These are phyloP conservation scores for Cicer bijugum DNA, from an alignment of 306 rosid species.

Conservation along the genomic window DNA sequence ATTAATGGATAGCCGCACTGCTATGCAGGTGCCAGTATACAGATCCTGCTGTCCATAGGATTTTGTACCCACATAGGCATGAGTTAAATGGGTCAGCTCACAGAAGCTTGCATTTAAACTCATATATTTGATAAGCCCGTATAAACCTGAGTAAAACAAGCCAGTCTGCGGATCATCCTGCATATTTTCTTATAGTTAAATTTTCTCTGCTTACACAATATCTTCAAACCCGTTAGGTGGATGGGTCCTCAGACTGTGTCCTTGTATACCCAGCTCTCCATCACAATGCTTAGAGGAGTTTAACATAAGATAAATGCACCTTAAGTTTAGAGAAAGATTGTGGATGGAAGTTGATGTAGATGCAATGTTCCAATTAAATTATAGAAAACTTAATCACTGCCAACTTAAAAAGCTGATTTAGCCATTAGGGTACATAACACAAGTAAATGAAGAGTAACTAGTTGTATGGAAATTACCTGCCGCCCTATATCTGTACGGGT, in stretches of 20 bases:
- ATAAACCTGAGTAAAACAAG: neutral
- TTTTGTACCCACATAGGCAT: neutral
- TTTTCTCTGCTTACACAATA: neutral
- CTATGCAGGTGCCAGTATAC: neutral
- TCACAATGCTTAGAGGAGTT: constrained; percentile 19
- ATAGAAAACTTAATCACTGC: constrained; percentile 17
- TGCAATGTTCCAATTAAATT: neutral
- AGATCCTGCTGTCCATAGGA: neutral
- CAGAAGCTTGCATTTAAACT: neutral
- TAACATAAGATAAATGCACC: neutral
- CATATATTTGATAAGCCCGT: neutral
- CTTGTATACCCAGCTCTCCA: neutral
- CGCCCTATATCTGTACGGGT: constrained; percentile 94
- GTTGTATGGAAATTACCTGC: constrained; percentile 62
- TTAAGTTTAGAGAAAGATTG: constrained; percentile 1
- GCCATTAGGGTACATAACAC: neutral
- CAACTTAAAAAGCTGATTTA: neutral
- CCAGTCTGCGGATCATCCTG: neutral
- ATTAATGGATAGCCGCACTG: neutral
- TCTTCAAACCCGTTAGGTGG: neutral
- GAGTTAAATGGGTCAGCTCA: neutral
- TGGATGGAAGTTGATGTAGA: neutral
- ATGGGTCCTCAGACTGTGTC: neutral
- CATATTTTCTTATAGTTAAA: neutral
- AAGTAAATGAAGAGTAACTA: constrained; percentile 1